These are phyloP conservation scores for Trypanosoma rangeli DNA, from an alignment of 208 protist species.

Conservation along the genomic window DNA sequence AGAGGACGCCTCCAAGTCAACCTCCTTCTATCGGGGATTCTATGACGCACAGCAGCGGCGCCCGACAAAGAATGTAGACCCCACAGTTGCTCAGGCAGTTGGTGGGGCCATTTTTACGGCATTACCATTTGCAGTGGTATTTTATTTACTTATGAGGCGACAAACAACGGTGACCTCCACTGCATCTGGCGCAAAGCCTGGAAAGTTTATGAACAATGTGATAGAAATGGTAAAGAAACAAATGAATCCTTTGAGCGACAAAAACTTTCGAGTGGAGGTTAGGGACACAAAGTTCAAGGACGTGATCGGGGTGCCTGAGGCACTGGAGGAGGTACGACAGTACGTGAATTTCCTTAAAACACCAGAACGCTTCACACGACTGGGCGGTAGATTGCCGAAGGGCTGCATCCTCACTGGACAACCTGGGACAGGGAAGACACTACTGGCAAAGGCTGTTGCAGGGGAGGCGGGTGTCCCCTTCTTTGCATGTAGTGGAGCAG, in stretches of 20 bases:
- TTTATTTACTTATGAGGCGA: conserved; percentile 53
- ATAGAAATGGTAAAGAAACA: conserved; percentile 64
- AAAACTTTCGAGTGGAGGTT: conserved; percentile 76
- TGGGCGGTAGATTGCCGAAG: conserved; percentile 96
- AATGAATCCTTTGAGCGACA: conserved; percentile 66
- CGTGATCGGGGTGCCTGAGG: conserved; percentile 92
- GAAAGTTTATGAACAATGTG: conserved; percentile 48
- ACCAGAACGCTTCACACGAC: conserved; percentile 91
- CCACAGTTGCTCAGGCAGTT: conserved; percentile 53
- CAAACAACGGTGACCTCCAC: conserved; percentile 30
- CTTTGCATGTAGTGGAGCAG: conserved; percentile 92
- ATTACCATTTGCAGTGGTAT: conserved; percentile 62
- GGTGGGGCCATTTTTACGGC: conserved; percentile 51
- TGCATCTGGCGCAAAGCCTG: conserved; percentile 23
- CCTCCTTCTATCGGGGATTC: conserved; percentile 80
- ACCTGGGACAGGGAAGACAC: conserved; percentile 97
- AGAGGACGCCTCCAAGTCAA: conserved; percentile 13
- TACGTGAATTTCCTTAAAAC: conserved; percentile 96
- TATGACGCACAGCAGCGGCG: conserved; percentile 81
- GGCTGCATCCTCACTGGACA: conserved; percentile 95
- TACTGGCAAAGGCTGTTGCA: conserved; percentile 91
- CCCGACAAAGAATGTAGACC: conserved; percentile 69
- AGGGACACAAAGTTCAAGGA: conserved; percentile 84
- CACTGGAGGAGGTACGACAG: conserved; percentile 94
- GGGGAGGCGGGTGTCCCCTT: conserved; percentile 95